Evolutionary conservation across 768 basidiomycete genomes (phyloP), one percentile per base, ranked within the genome.

Genomic region (Hericium erinaceus): DNA sequence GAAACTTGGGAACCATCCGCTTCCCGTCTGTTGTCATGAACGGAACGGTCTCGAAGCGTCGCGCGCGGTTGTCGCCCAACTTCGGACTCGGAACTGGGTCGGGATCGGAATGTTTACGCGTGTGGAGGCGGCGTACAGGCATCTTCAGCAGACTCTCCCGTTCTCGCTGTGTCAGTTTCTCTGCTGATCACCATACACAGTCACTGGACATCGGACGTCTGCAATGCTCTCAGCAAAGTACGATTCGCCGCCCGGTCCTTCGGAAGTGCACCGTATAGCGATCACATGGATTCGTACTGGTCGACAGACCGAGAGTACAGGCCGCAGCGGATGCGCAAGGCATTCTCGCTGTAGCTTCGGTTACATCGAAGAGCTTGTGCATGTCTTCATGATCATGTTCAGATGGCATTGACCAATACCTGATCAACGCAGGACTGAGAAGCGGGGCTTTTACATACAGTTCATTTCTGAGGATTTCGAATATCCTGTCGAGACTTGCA

Each of bases 201-300:
- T 57, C 50, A 57, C 57, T 13, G 57, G 57, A 26, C 57, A 57
- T 41, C 57, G 57, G 39, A 57, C 57, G 13, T 39, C 57, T 10
- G 57, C 57, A 5, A 41, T 52, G 6, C 41, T 57, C 18, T 52
- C 51, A 39, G 24, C 57, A 48, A 46, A 26, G 39, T 52, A 28
- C 18, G 18, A 53, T 7, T 24, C 26, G 13, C 22, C 37, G 18
- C 37, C 28, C 16, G 20, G 48, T 13, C 59, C 55, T 37, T 46
- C 59, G 12, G 59, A 57, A 40, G 44, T 60, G 11, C 56, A 59
- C 33, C 58, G 22, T 57, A 60, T 28, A 51, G 46, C n/a, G 58
- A 60, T 33, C 39, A 44, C 48, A 48, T 24, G 22, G 50, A 48
- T 10, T 57, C 58, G 33, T 52, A 60, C 51, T 57, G 51, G 50